These are phyloP conservation scores for Yamadazyma laniorum DNA, from an alignment of 805 yeast genomes.

Conservation along the genomic window DNA sequence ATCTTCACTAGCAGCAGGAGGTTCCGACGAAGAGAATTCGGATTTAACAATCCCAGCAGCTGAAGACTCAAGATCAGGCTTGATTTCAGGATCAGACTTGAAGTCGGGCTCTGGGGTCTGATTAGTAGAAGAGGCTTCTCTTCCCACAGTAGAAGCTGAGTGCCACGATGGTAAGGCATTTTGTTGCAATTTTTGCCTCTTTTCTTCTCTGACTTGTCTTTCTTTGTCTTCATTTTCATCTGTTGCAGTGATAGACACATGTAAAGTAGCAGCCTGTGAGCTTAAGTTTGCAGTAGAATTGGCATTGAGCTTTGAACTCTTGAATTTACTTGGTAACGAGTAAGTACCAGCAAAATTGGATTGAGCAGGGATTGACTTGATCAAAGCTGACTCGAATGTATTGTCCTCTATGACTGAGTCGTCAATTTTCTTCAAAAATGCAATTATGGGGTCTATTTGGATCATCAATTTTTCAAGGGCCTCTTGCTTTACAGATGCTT, in stretches of 20 bases:
- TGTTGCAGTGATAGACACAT: conserved; percentile 84
- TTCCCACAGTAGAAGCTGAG: conserved; percentile 83
- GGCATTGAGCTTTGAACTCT: conserved; percentile 24
- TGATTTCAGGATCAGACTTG: conserved; percentile 11
- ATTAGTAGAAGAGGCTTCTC: conserved; percentile 41
- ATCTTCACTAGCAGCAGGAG: conserved; percentile 1
- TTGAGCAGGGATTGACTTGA: conserved; percentile 82
- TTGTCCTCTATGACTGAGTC: conserved; percentile 41
- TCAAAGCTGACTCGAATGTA: conserved; percentile 53
- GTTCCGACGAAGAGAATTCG: conserved; percentile 1
- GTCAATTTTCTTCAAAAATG: conserved; percentile 60
- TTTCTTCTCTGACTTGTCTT: conserved; percentile 61
- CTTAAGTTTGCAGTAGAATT: conserved; percentile 38
- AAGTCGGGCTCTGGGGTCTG: conserved; percentile 10
- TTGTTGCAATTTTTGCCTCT: conserved; percentile 73
- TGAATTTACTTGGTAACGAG: conserved; percentile 50
- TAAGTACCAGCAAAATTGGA: conserved; percentile 68
- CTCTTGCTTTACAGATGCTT: conserved; percentile 77
- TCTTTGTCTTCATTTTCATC: conserved; percentile 75
- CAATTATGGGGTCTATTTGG: conserved; percentile 85
- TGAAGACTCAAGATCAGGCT: conserved; percentile 15
- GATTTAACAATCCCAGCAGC: conserved; percentile 1
- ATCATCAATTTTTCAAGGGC: conserved; percentile 81
- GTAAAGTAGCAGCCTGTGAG: conserved; percentile 85
- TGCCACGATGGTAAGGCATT: conserved; percentile 98